phyloP scores from a whole-genome alignment of 768 basidiomycete genomes.

The Russula olivacea region DNA sequence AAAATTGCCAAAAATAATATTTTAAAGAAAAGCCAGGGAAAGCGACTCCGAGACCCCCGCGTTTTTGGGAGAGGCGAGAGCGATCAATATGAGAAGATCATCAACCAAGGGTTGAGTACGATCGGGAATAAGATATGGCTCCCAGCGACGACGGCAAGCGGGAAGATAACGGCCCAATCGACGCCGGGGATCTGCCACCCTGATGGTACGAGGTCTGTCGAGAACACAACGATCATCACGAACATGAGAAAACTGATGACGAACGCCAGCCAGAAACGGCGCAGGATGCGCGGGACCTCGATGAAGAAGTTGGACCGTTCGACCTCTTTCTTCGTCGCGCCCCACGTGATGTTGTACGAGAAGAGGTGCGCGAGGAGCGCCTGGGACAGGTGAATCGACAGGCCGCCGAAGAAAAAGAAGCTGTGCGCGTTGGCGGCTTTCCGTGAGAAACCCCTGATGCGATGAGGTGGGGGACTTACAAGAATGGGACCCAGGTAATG shows the following conservation, averaged over 20 bases:
- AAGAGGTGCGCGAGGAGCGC: slow-evolving; percentile 52
- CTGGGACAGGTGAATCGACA: slow-evolving; percentile 47
- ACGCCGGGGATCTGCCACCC: slow-evolving; percentile 58
- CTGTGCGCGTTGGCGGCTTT: slow-evolving; percentile 24
- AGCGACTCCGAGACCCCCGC: not conserved
- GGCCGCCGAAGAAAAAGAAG: slow-evolving; percentile 54
- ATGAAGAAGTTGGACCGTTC: slow-evolving; percentile 87
- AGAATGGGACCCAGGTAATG: slow-evolving; percentile 64
- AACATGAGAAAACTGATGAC: slow-evolving; percentile 47
- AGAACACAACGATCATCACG: slow-evolving; percentile 51
- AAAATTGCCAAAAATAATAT: not conserved
- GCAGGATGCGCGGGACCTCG: slow-evolving; percentile 78
- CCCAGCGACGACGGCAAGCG: slow-evolving; percentile 58
- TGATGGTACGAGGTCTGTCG: slow-evolving; percentile 47
- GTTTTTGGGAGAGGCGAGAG: too few species aligned
- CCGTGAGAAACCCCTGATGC: not conserved
- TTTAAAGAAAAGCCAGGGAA: not conserved
- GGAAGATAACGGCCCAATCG: slow-evolving; percentile 73
- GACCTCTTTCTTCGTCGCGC: slow-evolving; percentile 71
- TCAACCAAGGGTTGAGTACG: slow-evolving; percentile 82
- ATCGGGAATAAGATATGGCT: slow-evolving; percentile 77
- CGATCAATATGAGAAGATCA: slow-evolving; percentile 65
- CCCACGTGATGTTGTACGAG: slow-evolving; percentile 55
- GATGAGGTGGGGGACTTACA: slow-evolving; percentile 41
- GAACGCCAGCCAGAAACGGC: slow-evolving; percentile 68